Percentiles rank a stretch among this genome's conserved stretches.
Conservation (phyloP, 2,329 filamentous ascomycete genomes). For the Dactylellina sp. region DNA sequence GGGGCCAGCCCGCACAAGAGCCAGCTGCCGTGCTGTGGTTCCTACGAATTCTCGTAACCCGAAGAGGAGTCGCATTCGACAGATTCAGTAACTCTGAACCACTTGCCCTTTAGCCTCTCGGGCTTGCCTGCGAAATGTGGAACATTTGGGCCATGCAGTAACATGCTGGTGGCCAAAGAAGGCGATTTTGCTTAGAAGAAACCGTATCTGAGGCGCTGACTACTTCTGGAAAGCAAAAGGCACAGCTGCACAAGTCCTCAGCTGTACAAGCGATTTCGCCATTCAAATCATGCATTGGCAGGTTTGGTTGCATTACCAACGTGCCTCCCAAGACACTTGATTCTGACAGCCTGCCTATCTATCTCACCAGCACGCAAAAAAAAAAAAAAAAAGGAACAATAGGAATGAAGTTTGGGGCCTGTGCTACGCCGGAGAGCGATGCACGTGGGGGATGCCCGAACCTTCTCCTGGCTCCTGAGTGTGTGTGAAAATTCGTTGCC, state of each 20-base stretch:
- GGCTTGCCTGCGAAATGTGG: slow-evolving; percentile 37
- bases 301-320: slow-evolving; percentile 20
- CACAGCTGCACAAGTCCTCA: slow-evolving; percentile 7
- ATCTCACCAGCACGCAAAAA: slow-evolving; percentile 4
- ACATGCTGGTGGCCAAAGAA: slow-evolving; percentile 20
- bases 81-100: slow-evolving; percentile 26
- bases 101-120: slow-evolving; percentile 35
- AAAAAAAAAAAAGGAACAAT: slow-evolving; percentile 6
- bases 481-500: slow-evolving; percentile 33
- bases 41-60: slow-evolving; percentile 31
- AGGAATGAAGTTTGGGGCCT: slow-evolving; percentile 3
- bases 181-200: slow-evolving; percentile 7
- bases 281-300: slow-evolving; percentile 10
- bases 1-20: slow-evolving; percentile 36
- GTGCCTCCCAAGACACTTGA: slow-evolving; percentile 1
- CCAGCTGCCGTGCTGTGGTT: slow-evolving; percentile 42
- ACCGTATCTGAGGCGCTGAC: slow-evolving; percentile 7
- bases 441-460: slow-evolving; percentile 44
- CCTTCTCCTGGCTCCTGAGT: slow-evolving; percentile 1
- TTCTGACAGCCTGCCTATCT: slow-evolving; percentile 1
- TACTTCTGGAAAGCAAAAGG: slow-evolving; percentile 3
- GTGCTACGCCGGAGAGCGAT: slow-evolving; percentile 7
- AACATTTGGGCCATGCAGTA: slow-evolving; percentile 26
- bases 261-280: background rate
- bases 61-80: slow-evolving; percentile 33